phyloP scores from a whole-genome alignment of 305 asterid genomes.

The Lippia alba region DNA sequence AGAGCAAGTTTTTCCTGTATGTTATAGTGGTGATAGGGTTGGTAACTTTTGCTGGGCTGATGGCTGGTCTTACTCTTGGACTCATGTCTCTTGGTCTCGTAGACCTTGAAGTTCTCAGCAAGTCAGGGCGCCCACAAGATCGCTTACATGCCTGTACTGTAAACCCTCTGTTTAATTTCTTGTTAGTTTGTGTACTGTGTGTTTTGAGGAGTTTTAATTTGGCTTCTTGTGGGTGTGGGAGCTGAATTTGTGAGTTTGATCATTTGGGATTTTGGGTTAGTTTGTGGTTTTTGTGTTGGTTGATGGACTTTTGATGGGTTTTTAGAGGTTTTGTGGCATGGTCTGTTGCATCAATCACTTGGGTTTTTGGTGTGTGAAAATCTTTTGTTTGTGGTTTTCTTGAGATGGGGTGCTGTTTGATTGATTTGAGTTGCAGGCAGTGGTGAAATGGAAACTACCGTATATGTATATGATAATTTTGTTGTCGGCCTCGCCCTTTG shows the following conservation, averaged over 20 bases:
- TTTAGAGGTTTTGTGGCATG: neutral
- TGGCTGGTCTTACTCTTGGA: conserved; percentile 98
- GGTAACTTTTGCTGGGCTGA: conserved; percentile 87
- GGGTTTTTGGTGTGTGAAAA: conserved; percentile 20
- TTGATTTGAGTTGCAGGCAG: neutral
- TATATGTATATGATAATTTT: neutral
- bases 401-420: conserved; percentile 21
- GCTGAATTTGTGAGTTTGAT: conserved; percentile 18
- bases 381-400: conserved; percentile 15
- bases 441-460: neutral
- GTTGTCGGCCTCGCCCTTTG: conserved; percentile 28
- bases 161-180: conserved; percentile 19
- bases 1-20: conserved; percentile 53
- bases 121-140: conserved; percentile 90
- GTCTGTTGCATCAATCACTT: neutral
- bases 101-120: conserved; percentile 98
- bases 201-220: neutral
- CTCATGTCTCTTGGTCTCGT: conserved; percentile 98
- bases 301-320: no score
- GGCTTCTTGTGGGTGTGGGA: neutral
- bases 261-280: neutral
- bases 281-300: no score
- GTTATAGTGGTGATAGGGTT: conserved; percentile 62
- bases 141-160: conserved; percentile 82
- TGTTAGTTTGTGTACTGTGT: neutral